A percentile compares a stretch with the other conserved stretches of the same genome.
These are phyloP conservation scores for Xylogone sp. DNA, from an alignment of 2,329 filamentous ascomycete genomes.

Conservation along the genomic window DNA sequence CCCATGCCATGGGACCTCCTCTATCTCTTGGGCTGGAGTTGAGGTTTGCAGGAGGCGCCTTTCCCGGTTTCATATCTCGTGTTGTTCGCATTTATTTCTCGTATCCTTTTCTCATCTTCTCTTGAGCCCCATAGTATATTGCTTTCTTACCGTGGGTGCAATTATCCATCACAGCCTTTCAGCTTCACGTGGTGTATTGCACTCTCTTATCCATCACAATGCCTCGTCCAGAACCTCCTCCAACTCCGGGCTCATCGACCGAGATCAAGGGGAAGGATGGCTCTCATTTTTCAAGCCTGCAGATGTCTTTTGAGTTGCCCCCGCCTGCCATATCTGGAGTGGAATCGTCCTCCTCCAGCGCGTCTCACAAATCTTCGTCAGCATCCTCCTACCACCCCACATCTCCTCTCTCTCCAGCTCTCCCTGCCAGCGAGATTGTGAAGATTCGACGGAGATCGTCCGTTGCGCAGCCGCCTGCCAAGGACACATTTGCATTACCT, in stretches of 20 bases:
- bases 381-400: slow-evolving; percentile 46
- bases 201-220: slow-evolving; percentile 38
- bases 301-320: slow-evolving; percentile 70
- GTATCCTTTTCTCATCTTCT: background rate
- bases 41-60: background rate
- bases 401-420: slow-evolving; percentile 38
- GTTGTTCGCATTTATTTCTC: background rate
- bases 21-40: slow-evolving; percentile 5
- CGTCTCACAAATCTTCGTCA: slow-evolving; percentile 38
- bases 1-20: slow-evolving; percentile 4
- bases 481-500: slow-evolving; percentile 73
- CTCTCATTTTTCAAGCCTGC: slow-evolving; percentile 56
- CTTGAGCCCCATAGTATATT: background rate
- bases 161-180: too few relatives aligned
- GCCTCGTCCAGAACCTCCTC: slow-evolving; percentile 64
- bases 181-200: too few relatives aligned
- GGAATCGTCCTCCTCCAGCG: slow-evolving; percentile 42
- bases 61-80: slow-evolving; percentile 1
- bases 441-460: slow-evolving; percentile 43
- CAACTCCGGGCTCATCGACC: slow-evolving; percentile 75
- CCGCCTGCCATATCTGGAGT: slow-evolving; percentile 64
- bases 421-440: slow-evolving; percentile 35
- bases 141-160: background rate
- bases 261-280: slow-evolving; percentile 74
- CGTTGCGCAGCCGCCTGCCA: slow-evolving; percentile 35